Base-by-base conservation (phyloP, 345 rosid species). In the Pelargonium nanum region DNA sequence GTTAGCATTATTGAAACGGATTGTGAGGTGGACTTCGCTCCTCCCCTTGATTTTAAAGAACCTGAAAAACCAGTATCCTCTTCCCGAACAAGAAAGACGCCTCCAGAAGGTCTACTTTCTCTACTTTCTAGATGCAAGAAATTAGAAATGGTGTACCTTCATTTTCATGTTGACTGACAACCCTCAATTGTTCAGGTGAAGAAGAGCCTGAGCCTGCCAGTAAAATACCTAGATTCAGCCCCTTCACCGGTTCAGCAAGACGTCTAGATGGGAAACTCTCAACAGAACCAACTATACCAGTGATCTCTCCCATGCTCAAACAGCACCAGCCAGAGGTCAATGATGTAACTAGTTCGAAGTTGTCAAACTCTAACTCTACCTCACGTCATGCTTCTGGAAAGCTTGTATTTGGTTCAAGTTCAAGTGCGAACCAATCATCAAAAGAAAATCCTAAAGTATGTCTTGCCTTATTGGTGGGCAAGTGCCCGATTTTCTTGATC, bases 1-100 rank as follows among this genome's bases (percentile, higher is more conserved):
- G 90, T 87, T 66, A 93, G 79, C 72, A 89, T 93, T 76, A 93
- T 93, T 65, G 99, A 93, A 85, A 93, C 99, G n/a, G 99, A 93
- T 72, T 93, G 99, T 71, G 99, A 93, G 77, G 99, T 93, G 66
- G 99, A 93, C 74, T 93, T 89, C 65, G 99, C 99, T 44, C 92
- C 97, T 80, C 99, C 99, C 21, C 75, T 93, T 64, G 99, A 93
- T 76, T 93, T 85, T 83, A 87, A 84, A 68, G 99, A 93, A 68
- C 99, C 99, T 63, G 96, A 81, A 75, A 91, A 72, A 71, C 86
- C 89, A 9, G 65, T 65, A 26, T 55, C 77, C 53, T 65, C 77
- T 21, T 71, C 68, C 73, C 55, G 76, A 62, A 67, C 71, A 26
- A 71, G 80, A 63, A 89, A 77, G 83, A 79, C 76, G 68, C 26